Evolutionary conservation across 768 basidiomycete species (phyloP), one percentile per base, ranked within the genome.

Genomic region (Tremella mesenterica): DNA sequence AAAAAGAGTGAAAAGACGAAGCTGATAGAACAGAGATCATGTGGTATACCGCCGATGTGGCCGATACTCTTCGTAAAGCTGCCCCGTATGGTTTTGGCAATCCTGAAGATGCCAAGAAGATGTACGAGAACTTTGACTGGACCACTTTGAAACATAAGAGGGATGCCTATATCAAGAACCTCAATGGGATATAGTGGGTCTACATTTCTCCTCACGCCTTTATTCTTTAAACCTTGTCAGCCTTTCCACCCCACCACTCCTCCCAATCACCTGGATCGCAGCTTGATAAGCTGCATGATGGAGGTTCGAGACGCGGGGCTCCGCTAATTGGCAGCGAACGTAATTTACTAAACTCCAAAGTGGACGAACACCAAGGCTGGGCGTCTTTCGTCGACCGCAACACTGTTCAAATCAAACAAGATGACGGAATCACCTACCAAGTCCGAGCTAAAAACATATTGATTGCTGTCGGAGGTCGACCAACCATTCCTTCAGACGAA

Each of bases 161-260:
- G 36, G 95, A 99, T 75, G 91, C 88, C 44, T 97, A 97, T 75
- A 92, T 99, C 69, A 81, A 80, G 61, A 80, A 79, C 48, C 78
- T 97, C 46, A 97, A 95, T 77, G 81, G 81, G 6, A 89, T 96
- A 63, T 99, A 97, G 71, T 73, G 48, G 54, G 69, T 65, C 14
- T 16, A 18, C 12, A 41, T 5, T n/a, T n/a, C 38, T 41, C 5
- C 38, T n/a, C 5, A 14, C 14, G 23, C n/a, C 4, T 41, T 4
- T 8, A 16, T 16, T 4, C 2, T 29, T 44, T n/a, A n/a, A n/a
- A n/a, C n/a, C n/a, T n/a, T n/a, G n/a, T n/a, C n/a, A n/a, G n/a
- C n/a, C n/a, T n/a, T n/a, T n/a, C n/a, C n/a, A n/a, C n/a, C n/a
- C n/a, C n/a, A n/a, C n/a, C n/a, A n/a, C n/a, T n/a, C n/a, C n/a